Conservation (phyloP, 139 green algal species). For the Chlamydomonas eustigma region DNA sequence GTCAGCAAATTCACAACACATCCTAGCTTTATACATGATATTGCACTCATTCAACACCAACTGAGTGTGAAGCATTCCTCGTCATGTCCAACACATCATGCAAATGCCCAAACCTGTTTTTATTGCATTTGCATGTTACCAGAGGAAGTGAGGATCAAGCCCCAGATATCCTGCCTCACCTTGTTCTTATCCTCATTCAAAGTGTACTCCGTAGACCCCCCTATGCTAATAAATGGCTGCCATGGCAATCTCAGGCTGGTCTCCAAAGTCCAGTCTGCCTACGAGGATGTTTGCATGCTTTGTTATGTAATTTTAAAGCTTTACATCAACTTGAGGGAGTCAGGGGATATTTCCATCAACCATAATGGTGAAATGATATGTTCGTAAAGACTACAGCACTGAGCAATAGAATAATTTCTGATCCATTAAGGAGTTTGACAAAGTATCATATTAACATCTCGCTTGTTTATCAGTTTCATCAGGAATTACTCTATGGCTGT, state of each 20-base stretch:
- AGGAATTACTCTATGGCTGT: too few species aligned
- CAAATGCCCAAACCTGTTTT: not conserved
- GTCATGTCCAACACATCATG: not conserved
- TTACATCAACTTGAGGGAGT: too few species aligned
- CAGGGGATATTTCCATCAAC: too few species aligned
- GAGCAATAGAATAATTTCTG: too few species aligned
- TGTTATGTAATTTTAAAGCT: too few species aligned
- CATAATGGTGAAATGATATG: too few species aligned
- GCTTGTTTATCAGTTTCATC: too few species aligned
- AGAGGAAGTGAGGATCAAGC: too few species aligned
- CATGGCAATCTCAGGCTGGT: slow-evolving; percentile 51
- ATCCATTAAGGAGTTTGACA: too few species aligned
- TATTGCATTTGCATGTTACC: not conserved
- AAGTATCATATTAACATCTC: too few species aligned
- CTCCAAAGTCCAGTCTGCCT: slow-evolving; percentile 43
- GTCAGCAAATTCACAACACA: not conserved
- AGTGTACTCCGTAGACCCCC: slow-evolving; percentile 44
- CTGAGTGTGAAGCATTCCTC: not conserved
- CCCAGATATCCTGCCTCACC: slow-evolving; percentile 22
- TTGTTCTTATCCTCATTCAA: slow-evolving; percentile 34
- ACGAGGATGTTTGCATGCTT: too few species aligned
- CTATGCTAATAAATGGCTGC: slow-evolving; percentile 47
- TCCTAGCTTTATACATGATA: not conserved
- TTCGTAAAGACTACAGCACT: too few species aligned
- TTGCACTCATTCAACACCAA: not conserved